Evolutionary conservation across 441 rosid species (phyloP).

Genomic region (Jatropha podagrica): DNA sequence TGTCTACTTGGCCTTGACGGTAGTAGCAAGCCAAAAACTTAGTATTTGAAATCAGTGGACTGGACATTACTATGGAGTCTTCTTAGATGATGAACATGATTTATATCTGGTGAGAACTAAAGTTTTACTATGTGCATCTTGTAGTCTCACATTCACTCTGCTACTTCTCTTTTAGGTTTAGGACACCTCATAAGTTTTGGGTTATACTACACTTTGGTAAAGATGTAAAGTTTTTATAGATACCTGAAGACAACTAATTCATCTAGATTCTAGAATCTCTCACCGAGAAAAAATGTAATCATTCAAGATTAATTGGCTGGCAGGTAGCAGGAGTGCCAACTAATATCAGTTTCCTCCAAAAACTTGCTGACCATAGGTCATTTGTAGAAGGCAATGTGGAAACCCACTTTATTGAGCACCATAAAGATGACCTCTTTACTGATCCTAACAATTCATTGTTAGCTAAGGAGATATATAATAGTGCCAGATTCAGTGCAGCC

Average conservation of each 20-base stretch:
- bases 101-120: constrained; percentile 4
- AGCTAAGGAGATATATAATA: constrained; percentile 45
- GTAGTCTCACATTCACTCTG: background rate
- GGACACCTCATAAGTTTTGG: background rate
- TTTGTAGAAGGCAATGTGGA: constrained; percentile 84
- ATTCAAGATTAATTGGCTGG: constrained; percentile 22
- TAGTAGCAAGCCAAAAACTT: background rate
- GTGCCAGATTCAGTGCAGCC: constrained; percentile 55
- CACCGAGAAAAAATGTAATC: constrained; percentile 6
- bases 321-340: constrained; percentile 98
- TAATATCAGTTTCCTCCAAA: constrained; percentile 77
- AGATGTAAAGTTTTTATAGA: background rate
- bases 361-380: constrained; percentile 73
- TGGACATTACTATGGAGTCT: background rate
- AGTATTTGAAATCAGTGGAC: background rate
- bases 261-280: constrained; percentile 9
- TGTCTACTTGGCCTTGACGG: background rate
- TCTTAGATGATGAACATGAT: background rate
- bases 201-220: background rate
- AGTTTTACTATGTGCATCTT: background rate
- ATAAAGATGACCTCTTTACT: constrained; percentile 69
- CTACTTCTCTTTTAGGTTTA: background rate
- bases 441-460: constrained; percentile 51
- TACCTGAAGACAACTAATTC: constrained; percentile 7
- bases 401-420: constrained; percentile 92